Conservation (phyloP, 345 rosid species). For the Salix dunnii region DNA sequence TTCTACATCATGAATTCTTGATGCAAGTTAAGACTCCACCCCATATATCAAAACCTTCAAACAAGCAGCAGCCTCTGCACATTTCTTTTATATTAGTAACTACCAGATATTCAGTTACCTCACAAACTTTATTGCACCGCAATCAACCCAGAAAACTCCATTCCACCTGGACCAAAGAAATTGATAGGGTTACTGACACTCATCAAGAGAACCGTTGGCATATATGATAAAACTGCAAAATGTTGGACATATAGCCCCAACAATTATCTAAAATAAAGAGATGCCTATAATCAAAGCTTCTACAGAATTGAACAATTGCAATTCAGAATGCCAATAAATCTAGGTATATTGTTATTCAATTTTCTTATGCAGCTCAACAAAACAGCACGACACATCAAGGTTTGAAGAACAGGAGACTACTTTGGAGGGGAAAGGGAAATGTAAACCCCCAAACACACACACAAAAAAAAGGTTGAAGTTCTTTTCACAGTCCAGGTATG, state of each 20-base stretch:
- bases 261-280: background rate
- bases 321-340: background rate
- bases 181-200: background rate
- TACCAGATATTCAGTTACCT: background rate
- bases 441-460: background rate
- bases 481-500: background rate
- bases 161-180: slow-evolving; percentile 2
- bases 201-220: background rate
- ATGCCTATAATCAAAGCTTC: background rate
- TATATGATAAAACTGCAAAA: no score
- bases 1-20: background rate
- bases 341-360: background rate
- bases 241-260: background rate
- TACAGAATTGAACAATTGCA: background rate
- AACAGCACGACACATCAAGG: background rate
- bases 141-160: background rate
- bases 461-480: background rate
- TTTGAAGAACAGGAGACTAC: background rate
- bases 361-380: background rate
- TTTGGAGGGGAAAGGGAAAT: background rate
- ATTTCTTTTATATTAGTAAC: background rate
- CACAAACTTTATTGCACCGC: background rate
- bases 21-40: background rate
- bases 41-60: background rate
- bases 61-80: background rate